Percentiles rank a stretch among this genome's conserved stretches.
Evolutionary conservation across 2,329 filamentous ascomycete genomes (phyloP).

Genomic region (Ophiostoma pallidulum): DNA sequence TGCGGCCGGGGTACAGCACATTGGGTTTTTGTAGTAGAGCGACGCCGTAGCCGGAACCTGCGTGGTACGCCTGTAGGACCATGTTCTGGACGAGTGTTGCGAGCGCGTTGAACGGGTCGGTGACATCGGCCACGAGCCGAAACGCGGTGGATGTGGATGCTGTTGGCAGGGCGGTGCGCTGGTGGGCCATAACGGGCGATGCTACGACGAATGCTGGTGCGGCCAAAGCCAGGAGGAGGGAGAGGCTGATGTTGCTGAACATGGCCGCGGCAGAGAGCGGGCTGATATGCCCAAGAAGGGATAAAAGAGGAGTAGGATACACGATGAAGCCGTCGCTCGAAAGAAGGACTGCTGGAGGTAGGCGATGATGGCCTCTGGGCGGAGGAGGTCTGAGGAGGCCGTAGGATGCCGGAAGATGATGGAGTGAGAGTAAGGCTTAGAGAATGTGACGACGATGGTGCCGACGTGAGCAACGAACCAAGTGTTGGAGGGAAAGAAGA

Average conservation of each 20-base stretch:
- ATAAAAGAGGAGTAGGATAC: too few relatives aligned
- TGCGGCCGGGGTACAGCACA: constrained; percentile 17
- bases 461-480: too few relatives aligned
- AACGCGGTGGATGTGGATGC: constrained; percentile 12
- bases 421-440: too few relatives aligned
- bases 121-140: not conserved
- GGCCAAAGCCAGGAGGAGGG: not conserved
- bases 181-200: not conserved
- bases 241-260: not conserved
- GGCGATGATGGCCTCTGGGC: too few relatives aligned
- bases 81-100: not conserved
- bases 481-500: too few relatives aligned
- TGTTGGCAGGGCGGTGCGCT: not conserved
- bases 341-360: too few relatives aligned
- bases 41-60: constrained; percentile 31
- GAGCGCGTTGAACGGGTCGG: constrained; percentile 1
- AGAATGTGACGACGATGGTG: too few relatives aligned
- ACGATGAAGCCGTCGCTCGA: too few relatives aligned
- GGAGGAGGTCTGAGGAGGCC: too few relatives aligned
- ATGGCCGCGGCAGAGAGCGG: not conserved
- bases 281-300: too few relatives aligned
- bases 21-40: constrained; percentile 26
- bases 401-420: too few relatives aligned
- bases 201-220: not conserved
- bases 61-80: constrained; percentile 26